Evolutionary conservation across 2,329 filamentous ascomycete genomes (phyloP), one percentile per base, ranked within the genome.

Genomic region (Coleophoma eucalyptorum): DNA sequence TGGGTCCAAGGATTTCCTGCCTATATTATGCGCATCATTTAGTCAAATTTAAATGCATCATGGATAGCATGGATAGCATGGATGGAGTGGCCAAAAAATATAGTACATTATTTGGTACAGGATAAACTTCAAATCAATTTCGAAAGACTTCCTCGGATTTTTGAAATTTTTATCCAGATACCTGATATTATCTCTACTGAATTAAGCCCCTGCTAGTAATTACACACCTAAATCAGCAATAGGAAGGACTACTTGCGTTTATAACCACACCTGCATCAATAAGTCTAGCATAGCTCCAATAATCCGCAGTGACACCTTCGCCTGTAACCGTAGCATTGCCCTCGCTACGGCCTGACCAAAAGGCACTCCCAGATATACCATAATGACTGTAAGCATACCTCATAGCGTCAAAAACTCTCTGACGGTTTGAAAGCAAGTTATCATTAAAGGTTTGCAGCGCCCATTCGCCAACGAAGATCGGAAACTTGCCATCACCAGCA

Each of bases 381-480:
- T 37, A 64, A 50, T 65, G 65, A n/a, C 58, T 55, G 43, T 58
- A 69, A 15, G 66, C 65, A 49, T 67, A 67, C 2, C 62, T 34
- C 46, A 65, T 61, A 0, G 66, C 66, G 48, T 69, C 63, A 45
- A 65, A 61, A 32, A 64, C 55, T 12, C 54, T 62, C 49, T 60
- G 61, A 4, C 65, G 54, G 18, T 56, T 57, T 2, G 55, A 59
- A 19, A 68, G 55, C 8, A 56, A 59, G 54, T 70, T 71, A 46
- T 68, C 64, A 26, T 60, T 57, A 21, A 59, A 50, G 3, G 62
- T 62, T 56, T 70, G 63, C 13, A 69, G 57, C 3, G 60, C 55
- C 65, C 65, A 69, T 52, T 69, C 66, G 21, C 67, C 67, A 11
- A 69, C 57, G 44, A 69, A 67, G 7, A 62, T 57, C 0, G 65